Evolutionary conservation across 805 yeast species (phyloP).

Genomic region (Suhomyces faveliae): DNA sequence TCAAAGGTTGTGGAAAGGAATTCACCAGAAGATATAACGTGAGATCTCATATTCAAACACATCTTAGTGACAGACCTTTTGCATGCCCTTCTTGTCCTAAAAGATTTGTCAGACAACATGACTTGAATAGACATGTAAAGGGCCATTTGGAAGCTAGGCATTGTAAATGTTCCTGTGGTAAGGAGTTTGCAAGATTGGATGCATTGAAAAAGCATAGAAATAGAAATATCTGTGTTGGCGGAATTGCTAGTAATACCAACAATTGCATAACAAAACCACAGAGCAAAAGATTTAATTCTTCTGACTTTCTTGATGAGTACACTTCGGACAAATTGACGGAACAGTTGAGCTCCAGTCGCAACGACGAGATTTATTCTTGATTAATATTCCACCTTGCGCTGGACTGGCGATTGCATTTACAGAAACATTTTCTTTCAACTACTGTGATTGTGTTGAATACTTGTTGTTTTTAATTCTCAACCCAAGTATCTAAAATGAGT

Average conservation of each 20-base stretch:
- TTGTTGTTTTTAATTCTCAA: not conserved
- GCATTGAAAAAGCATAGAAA: conserved; percentile 79
- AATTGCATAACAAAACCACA: conserved; percentile 26
- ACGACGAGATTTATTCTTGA: not conserved
- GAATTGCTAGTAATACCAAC: conserved; percentile 33
- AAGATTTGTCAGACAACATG: conserved; percentile 93
- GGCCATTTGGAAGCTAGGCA: conserved; percentile 75
- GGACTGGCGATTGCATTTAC: not conserved
- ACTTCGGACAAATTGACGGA: conserved; percentile 4
- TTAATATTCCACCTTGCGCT: not conserved
- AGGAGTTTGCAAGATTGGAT: conserved; percentile 85
- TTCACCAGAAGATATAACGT: conserved; percentile 90
- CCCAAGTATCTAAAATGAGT: not conserved
- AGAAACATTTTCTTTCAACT: not conserved
- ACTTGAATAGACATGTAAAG: conserved; percentile 83
- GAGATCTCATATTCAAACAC: conserved; percentile 95
- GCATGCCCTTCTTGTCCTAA: conserved; percentile 75
- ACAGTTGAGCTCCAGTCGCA: conserved; percentile 6
- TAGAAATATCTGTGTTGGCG: conserved; percentile 81
- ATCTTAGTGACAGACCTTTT: conserved; percentile 91
- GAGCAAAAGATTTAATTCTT: conserved; percentile 5
- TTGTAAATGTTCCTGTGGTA: conserved; percentile 85
- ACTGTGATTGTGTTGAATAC: not conserved
- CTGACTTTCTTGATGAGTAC: conserved; percentile 5
- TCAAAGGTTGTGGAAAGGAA: conserved; percentile 72